These are phyloP conservation scores for Puccinia brachypodii DNA, from an alignment of 1,284 basidiomycete genomes.

Conservation along the genomic window DNA sequence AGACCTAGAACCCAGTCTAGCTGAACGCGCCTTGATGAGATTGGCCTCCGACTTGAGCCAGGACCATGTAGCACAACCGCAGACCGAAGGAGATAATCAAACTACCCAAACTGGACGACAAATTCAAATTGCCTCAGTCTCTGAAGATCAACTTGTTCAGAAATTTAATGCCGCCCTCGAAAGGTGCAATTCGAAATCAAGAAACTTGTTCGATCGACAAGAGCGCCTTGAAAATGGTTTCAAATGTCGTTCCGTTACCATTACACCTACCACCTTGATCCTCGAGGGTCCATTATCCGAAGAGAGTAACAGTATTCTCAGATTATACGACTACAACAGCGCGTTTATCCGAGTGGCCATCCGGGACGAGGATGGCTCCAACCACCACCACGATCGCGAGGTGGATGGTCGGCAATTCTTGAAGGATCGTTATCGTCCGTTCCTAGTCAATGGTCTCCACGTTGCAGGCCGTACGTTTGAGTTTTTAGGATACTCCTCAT, in stretches of 20 bases:
- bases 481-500: conserved; percentile 72
- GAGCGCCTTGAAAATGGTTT: conserved; percentile 10
- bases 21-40: conserved; percentile 23
- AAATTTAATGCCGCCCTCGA: conserved; percentile 14
- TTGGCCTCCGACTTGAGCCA: conserved; percentile 14
- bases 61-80: background rate
- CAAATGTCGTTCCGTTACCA: conserved; percentile 60
- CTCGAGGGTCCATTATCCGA: conserved; percentile 71
- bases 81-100: background rate
- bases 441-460: conserved; percentile 67
- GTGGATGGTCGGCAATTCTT: conserved; percentile 66
- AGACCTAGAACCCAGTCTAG: background rate
- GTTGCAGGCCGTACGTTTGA: conserved; percentile 69
- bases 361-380: conserved; percentile 70
- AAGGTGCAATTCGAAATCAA: background rate
- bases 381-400: conserved; percentile 68
- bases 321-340: conserved; percentile 58
- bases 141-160: conserved; percentile 5
- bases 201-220: conserved; percentile 8
- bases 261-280: conserved; percentile 68
- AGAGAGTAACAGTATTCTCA: conserved; percentile 70
- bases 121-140: background rate
- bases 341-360: conserved; percentile 74
- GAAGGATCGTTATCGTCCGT: conserved; percentile 65
- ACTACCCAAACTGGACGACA: background rate